Conservation (phyloP, 140 eudicot species). For the Anethum foeniculum region DNA sequence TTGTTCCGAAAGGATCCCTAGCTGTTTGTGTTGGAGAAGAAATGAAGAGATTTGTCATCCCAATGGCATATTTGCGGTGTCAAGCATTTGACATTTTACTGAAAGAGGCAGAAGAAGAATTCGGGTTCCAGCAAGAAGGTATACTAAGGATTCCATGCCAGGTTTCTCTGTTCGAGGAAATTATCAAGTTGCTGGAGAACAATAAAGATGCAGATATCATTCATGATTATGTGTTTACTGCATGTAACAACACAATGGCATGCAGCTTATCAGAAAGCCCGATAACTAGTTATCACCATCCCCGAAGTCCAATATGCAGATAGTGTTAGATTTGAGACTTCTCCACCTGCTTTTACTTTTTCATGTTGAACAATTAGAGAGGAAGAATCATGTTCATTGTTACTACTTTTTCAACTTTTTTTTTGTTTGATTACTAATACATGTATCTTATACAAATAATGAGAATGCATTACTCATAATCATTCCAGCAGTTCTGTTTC, state of each 20-base stretch:
- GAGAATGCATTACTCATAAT: background rate
- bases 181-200: constrained; percentile 37
- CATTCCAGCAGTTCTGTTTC: background rate
- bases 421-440: background rate
- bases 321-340: background rate
- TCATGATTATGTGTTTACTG: constrained; percentile 8
- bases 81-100: constrained; percentile 56
- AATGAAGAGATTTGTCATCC: constrained; percentile 68
- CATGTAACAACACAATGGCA: background rate
- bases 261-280: constrained; percentile 12
- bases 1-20: constrained; percentile 67
- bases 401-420: background rate
- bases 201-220: constrained; percentile 3
- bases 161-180: constrained; percentile 48
- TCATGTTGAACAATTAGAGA: background rate
- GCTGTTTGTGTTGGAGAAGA: constrained; percentile 85
- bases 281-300: constrained; percentile 4
- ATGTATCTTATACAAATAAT: background rate
- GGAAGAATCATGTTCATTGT: background rate
- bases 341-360: background rate
- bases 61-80: constrained; percentile 62
- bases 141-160: constrained; percentile 81
- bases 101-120: constrained; percentile 87
- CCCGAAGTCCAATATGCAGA: constrained; percentile 11
- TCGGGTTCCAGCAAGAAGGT: constrained; percentile 91